phyloP scores from a whole-genome alignment of 2,329 filamentous ascomycete species.

The Passalora sequoiae region DNA sequence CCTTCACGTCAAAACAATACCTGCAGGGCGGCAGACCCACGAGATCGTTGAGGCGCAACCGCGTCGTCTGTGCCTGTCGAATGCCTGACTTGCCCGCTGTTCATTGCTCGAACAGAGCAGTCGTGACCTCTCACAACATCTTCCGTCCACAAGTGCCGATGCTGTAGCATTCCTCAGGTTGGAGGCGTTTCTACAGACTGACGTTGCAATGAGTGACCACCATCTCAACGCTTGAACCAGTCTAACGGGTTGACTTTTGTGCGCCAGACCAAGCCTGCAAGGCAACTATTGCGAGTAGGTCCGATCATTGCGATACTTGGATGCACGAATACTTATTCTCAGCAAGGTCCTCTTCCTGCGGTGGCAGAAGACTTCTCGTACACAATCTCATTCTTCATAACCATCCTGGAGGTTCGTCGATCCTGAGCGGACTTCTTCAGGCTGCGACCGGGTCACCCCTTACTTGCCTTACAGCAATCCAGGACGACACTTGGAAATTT shows the following conservation, averaged over 20 bases:
- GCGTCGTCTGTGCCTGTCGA: conserved; percentile 9
- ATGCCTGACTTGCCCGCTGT: no score
- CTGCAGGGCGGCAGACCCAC: conserved; percentile 4
- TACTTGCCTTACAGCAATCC: conserved; percentile 29
- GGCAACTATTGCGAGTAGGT: conserved; percentile 13
- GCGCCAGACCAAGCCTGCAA: conserved; percentile 25
- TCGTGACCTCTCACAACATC: no score
- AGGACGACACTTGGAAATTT: conserved; percentile 24
- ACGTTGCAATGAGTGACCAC: conserved; percentile 22
- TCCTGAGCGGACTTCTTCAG: conserved; percentile 15
- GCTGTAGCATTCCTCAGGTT: conserved; percentile 28
- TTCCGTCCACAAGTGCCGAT: conserved; percentile 17
- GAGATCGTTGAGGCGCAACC: conserved; percentile 15
- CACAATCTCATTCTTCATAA: conserved; percentile 22
- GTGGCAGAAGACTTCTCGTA: conserved; percentile 14
- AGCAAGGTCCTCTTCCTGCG: conserved; percentile 22
- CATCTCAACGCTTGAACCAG: conserved; percentile 18
- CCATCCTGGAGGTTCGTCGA: conserved; percentile 11
- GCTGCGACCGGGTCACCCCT: conserved; percentile 20
- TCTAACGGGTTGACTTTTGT: conserved; percentile 18
- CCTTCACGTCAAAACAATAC: conserved; percentile 19
- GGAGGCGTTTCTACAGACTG: conserved; percentile 26
- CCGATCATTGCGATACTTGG: conserved; percentile 14
- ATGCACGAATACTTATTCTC: conserved; percentile 30
- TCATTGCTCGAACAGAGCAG: no score